Evolutionary conservation across 345 rosid species (phyloP), one percentile per base, ranked within the genome.

Genomic region (Lagerstroemia speciosa): DNA sequence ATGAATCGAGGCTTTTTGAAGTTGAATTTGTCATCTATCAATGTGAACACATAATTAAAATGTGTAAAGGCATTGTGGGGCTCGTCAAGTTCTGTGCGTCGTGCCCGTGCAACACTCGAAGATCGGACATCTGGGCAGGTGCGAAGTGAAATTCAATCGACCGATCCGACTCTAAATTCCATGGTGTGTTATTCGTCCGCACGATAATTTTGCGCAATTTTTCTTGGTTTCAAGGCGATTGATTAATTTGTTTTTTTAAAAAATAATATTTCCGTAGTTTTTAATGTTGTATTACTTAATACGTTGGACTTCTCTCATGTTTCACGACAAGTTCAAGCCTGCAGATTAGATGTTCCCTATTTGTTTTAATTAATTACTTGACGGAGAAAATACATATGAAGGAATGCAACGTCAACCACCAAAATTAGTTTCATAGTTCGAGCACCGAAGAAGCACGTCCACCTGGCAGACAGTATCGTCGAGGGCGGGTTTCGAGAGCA

Each of bases 341-440:
- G 67, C 55, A 70, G 60, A 40, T 61, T 70, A 20, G 29, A 45
- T 40, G 72, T 60, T 32, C 20, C 52, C 43, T 37, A 24, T 57
- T 36, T 48, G 17, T 65, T 60, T n/a, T n/a, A n/a, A n/a, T n/a
- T n/a, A n/a, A n/a, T 69, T 69, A 65, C 57, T 61, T 57, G 65
- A 57, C 64, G 15, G 71, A 69, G 24, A n/a, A n/a, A n/a, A n/a
- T n/a, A n/a, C n/a, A n/a, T n/a, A n/a, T n/a, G n/a, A n/a, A n/a
- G n/a, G n/a, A n/a, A n/a, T n/a, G n/a, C n/a, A n/a, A n/a, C n/a
- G n/a, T n/a, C n/a, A n/a, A n/a, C n/a, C n/a, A n/a, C n/a, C n/a
- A n/a, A n/a, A n/a, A n/a, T n/a, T n/a, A n/a, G n/a, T n/a, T n/a
- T n/a, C n/a, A n/a, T n/a, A n/a, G n/a, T n/a, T n/a, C n/a, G n/a